Conservation (phyloP, 2,329 filamentous ascomycete genomes). For the Penicillium sp. region DNA sequence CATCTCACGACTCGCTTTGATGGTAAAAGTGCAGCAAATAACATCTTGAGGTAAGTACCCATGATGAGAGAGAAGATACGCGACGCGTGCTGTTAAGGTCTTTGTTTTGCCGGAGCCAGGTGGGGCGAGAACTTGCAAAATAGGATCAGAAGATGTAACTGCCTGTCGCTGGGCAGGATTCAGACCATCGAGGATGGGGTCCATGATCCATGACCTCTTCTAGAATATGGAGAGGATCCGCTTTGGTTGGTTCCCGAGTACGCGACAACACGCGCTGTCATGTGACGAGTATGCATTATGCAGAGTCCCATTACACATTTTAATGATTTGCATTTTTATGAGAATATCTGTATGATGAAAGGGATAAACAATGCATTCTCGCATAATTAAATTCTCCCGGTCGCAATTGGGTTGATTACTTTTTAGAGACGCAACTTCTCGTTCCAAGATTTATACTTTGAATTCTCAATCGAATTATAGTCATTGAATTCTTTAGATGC, state of each 20-base stretch:
- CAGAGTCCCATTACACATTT: not conserved
- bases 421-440: not conserved
- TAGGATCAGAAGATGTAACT: slow-evolving; percentile 61
- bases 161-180: slow-evolving; percentile 65
- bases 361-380: not conserved
- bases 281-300: slow-evolving; percentile 19
- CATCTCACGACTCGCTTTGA: slow-evolving; percentile 94
- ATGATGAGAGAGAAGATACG: slow-evolving; percentile 75
- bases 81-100: slow-evolving; percentile 87
- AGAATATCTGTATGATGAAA: not conserved
- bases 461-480: not conserved
- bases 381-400: not conserved
- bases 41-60: slow-evolving; percentile 80
- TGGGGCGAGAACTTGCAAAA: slow-evolving; percentile 63
- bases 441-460: no score
- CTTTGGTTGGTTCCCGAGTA: slow-evolving; percentile 10
- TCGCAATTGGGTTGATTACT: not conserved
- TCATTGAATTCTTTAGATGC: not conserved
- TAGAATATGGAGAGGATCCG: not conserved
- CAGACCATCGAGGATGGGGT: slow-evolving; percentile 59
- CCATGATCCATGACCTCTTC: slow-evolving; percentile 41
- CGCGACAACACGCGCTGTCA: slow-evolving; percentile 30
- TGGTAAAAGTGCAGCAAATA: slow-evolving; percentile 94
- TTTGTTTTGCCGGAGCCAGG: slow-evolving; percentile 87
- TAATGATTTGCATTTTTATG: not conserved